Percentiles rank a stretch among this genome's conserved stretches.
phyloP scores from a whole-genome alignment of 768 basidiomycete species.

The Galerina sulciceps region DNA sequence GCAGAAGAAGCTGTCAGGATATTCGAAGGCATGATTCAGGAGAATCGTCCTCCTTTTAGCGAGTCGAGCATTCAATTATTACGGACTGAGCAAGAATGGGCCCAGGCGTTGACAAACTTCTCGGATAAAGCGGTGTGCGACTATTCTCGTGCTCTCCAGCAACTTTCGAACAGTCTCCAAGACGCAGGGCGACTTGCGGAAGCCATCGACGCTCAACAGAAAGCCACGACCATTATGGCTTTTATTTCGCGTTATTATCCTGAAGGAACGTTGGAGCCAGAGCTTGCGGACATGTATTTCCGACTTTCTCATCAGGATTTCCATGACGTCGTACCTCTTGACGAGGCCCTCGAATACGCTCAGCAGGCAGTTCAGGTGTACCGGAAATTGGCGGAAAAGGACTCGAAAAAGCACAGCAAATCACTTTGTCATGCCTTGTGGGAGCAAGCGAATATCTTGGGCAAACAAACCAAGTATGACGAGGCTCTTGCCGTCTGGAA shows the following conservation, averaged over 20 bases:
- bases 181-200: not conserved
- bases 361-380: conserved; percentile 6
- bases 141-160: conserved; percentile 10
- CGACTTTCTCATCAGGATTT: conserved; percentile 10
- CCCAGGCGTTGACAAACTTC: not conserved
- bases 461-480: conserved; percentile 4
- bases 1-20: conserved; percentile 4
- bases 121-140: conserved; percentile 6
- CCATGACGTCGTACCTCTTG: not conserved
- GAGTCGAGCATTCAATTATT: not conserved
- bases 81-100: conserved; percentile 2
- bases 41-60: not conserved
- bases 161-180: conserved; percentile 10
- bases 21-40: not conserved
- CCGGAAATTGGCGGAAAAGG: not conserved
- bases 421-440: conserved; percentile 11
- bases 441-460: conserved; percentile 14
- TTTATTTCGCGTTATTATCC: conserved; percentile 1
- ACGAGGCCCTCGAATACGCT: conserved; percentile 6
- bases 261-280: not conserved
- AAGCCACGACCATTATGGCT: not conserved
- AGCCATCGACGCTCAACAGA: not conserved
- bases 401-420: not conserved
- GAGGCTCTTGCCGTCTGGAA: conserved; percentile 14
- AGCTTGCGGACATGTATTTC: conserved; percentile 9